Evolutionary conservation across 441 rosid species (phyloP), one percentile per base, ranked within the genome.

Genomic region (Erodium trifolium): DNA sequence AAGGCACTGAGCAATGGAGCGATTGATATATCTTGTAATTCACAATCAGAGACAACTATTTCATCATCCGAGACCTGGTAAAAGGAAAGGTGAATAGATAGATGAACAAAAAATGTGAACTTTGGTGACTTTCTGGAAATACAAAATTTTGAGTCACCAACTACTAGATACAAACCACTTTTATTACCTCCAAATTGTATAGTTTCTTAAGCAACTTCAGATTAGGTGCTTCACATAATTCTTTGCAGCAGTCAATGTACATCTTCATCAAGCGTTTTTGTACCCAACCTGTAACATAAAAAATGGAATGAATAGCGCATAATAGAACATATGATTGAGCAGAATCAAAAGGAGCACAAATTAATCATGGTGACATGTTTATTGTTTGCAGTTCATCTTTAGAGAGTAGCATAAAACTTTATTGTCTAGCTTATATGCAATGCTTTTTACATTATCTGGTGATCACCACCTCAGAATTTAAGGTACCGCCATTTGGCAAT

Each of bases 251-350:
- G 71, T 90, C 96, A 75, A 90, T 80, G 71, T 92, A 95, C 53
- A 86, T 74, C 78, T 87, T 89, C 86, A 92, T 89, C 82, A 92
- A 73, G 69, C 93, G 93, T 83, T 95, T 92, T 75, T 87, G 98
- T 69, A 92, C 83, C 99, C 97, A 95, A 45, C 95, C 99, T 92
- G 80, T 67, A 77, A 78, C 34, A 68, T 27, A 41, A 35, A 67
- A 23, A 55, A 67, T 35, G 67, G 73, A 70, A 0, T 65, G 17
- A 39, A 35, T 65, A 34, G 14, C 49, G 23, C 16, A 37, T 41
- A 41, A 41, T 41, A 13, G 41, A 35, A 64, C 17, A 14, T 34
- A 3, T 27, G 14, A 64, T 64, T 12, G 18, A 31, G 13, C 27
- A 18, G 13, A 59, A 59, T 10, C 34, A 55, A 7, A 41, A 41